A percentile compares a stretch with the other conserved stretches of the same genome.
phyloP scores from a whole-genome alignment of 148 eudicot genomes.

The Rhododendron ovatum region DNA sequence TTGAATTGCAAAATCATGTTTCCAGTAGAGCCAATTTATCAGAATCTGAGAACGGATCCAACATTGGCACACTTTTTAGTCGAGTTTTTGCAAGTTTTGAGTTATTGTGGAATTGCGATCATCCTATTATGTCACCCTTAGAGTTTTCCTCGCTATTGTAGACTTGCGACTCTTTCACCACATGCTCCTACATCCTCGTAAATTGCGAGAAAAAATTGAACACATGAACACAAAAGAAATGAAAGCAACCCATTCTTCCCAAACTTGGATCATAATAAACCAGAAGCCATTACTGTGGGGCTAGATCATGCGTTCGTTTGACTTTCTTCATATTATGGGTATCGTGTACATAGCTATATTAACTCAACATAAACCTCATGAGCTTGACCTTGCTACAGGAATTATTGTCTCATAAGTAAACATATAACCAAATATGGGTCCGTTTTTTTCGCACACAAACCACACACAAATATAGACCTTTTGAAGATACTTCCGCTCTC shows the following conservation, averaged over 20 bases:
- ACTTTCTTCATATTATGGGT: not conserved
- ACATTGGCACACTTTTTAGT: not conserved
- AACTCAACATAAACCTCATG: not conserved
- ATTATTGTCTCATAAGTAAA: not conserved
- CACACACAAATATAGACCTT: not conserved
- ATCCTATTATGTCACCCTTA: not conserved
- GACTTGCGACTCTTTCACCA: not conserved
- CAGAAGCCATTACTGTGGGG: not conserved
- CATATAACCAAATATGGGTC: not conserved
- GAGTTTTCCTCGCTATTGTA: not conserved
- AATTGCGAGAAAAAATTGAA: not conserved
- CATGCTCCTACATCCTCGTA: not conserved
- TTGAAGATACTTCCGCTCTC: not conserved
- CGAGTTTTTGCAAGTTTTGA: not conserved
- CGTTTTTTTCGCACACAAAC: not conserved
- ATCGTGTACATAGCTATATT: not conserved
- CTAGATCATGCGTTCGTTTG: not conserved
- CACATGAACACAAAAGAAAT: not conserved
- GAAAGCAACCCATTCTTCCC: not conserved
- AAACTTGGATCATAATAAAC: not conserved
- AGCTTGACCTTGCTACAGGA: not conserved
- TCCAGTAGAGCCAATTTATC: not conserved
- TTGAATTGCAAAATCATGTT: not conserved
- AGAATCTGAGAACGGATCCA: not conserved
- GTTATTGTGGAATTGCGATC: not conserved